phyloP scores from a whole-genome alignment of 768 basidiomycete genomes.

The Boletus sp. region DNA sequence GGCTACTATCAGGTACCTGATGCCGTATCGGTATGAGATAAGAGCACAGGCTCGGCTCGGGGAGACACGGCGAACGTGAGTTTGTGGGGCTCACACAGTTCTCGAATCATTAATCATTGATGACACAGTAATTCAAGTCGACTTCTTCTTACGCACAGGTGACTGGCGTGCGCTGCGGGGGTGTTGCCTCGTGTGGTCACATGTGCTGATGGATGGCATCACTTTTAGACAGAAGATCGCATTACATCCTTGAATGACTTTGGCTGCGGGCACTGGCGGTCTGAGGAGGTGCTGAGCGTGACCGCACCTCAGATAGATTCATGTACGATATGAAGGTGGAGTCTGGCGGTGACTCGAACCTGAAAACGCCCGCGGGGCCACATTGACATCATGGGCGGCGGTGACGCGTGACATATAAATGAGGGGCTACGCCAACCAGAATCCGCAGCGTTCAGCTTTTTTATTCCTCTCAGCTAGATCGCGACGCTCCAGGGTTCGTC shows the following conservation, averaged over 20 bases:
- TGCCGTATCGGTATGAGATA: too few relatives aligned
- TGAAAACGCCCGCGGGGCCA: neutral
- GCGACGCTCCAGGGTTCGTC: neutral
- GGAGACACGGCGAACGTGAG: constrained; percentile 1
- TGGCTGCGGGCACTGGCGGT: too few relatives aligned
- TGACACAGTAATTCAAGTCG: neutral
- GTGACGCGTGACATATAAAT: constrained; percentile 5
- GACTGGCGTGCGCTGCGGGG: neutral
- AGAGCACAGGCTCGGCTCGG: neutral
- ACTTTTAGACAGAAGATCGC: neutral
- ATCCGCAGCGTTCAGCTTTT: neutral
- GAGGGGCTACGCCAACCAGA: neutral
- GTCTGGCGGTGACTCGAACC: neutral
- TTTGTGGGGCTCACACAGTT: neutral
- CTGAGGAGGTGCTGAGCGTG: too few relatives aligned
- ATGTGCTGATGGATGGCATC: neutral
- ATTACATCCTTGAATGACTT: too few relatives aligned
- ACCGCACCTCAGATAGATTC: too few relatives aligned
- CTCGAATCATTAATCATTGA: neutral
- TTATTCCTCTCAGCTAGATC: neutral
- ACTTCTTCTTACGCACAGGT: neutral
- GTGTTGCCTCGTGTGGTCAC: neutral
- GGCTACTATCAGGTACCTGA: neutral
- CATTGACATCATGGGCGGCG: neutral
- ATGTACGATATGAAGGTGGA: too few relatives aligned